Conservation (phyloP, 805 yeast genomes). For the Candida chilensis region DNA sequence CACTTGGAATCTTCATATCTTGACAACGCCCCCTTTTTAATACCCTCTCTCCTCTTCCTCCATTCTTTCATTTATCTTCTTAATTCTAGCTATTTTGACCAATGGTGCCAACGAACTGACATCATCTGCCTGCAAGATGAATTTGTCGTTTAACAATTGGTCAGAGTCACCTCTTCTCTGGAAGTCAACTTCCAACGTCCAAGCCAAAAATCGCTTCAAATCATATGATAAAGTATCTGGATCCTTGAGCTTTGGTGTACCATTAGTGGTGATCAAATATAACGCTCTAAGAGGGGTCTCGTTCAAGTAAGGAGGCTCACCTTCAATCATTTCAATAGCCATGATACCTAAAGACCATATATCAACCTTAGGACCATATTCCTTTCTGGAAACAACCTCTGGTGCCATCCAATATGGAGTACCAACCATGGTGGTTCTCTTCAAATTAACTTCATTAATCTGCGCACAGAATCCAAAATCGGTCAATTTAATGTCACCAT, state of each 20-base stretch:
- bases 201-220: constrained; percentile 60
- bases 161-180: constrained; percentile 74
- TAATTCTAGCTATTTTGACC: constrained; percentile 65
- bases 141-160: constrained; percentile 59
- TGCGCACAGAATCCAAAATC: constrained; percentile 98
- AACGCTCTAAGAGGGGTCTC: constrained; percentile 93
- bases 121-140: constrained; percentile 53
- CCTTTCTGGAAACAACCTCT: constrained; percentile 90
- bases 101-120: constrained; percentile 60
- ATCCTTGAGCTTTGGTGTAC: constrained; percentile 89
- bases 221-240: constrained; percentile 68
- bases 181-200: constrained; percentile 78
- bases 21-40: too few species aligned
- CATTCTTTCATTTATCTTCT: constrained; percentile 25
- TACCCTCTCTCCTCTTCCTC: too few species aligned
- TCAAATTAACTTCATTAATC: constrained; percentile 67
- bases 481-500: constrained; percentile 87
- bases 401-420: constrained; percentile 99
- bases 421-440: constrained; percentile 97
- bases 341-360: constrained; percentile 97
- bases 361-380: constrained; percentile 94
- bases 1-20: too few species aligned
- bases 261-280: constrained; percentile 91
- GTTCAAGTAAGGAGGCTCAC: constrained; percentile 96
- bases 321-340: constrained; percentile 98